Base-by-base conservation (phyloP, 305 asterid genomes). In the Fraxinus ornus region DNA sequence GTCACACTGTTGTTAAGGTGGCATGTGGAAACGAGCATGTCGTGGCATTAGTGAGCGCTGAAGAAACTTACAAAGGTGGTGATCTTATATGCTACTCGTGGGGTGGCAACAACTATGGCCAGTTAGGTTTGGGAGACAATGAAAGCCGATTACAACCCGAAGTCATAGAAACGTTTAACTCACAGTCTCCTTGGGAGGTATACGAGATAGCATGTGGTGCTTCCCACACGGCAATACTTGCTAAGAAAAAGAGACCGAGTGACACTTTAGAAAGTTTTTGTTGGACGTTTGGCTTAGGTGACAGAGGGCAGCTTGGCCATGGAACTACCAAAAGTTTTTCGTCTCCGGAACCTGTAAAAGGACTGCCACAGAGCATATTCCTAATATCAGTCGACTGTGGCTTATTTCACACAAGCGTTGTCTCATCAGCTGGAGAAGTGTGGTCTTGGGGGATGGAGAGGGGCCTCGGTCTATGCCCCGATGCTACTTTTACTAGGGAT, bases 391-490 rank as follows among this genome's bases (percentile, higher is more conserved):
- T 95, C 68, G 94, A 88, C 83, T 95, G 99, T 75, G 98, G 99
- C 36, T 89, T 95, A 70, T 95, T 92, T 82, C 97, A 94, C 88
- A 92, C 97, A 26, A 91, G 97, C 36, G 89, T 90, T 17, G 95
- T 90, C 77, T 91, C 97, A 1, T 94, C 99, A 49, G 90, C 88
- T 30, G 98, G 98, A 30, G 95, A 94, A 60, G 92, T 94, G 30
- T 95, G 98, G 98, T 94, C 97, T 52, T 95, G 99, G 98, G 99
- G 99, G 77, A 95, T 95, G 99, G 97, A 93, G 88, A 92, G 89
- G 83, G 99, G 99, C 78, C 91, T 94, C 28, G 98, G 99, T 47
- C 84, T 95, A 68, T 94, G 97, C 79, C 97, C 98, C 7, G 97
- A 92, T 83, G 92, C 97, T 80, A 89, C 92, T 85, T 93, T 90